Evolutionary conservation across 2,329 filamentous ascomycete genomes (phyloP), one percentile per base, ranked within the genome.

Genomic region (Fusarium denticulatum): DNA sequence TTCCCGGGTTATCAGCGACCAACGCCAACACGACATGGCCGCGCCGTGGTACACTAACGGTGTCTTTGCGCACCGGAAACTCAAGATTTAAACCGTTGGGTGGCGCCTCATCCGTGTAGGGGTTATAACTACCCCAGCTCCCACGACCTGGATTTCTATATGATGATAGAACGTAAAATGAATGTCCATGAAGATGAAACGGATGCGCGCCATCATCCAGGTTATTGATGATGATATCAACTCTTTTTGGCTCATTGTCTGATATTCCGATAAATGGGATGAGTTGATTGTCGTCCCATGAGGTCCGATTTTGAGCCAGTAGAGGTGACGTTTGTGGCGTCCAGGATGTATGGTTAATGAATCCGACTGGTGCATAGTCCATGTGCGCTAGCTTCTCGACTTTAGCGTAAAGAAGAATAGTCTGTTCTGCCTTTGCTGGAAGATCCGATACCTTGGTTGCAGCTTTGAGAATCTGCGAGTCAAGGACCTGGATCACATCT

Each of bases 321-420:
- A 67, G 40, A 6, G 65, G 40, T 7, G 55, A 63, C 4, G 7
- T 13, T 26, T 67, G 55, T 10, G 53, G 63, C 8, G 52, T n/a
- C 65, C 65, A 67, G 10, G 65, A 67, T 3, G 63, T 67, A 32
- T 67, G 65, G 3, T 67, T 67, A 3, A 67, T 34, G 9, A 67
- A 67, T 5, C 53, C 56, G 8, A 67, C 65, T 13, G 65, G 65
- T 8, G 59, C 40, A 16, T 67, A 67, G 16, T 67, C 30, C 22
- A 67, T n/a, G 15, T 67, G 65, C 7, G 65, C 46, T 4, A 67
- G 63, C 24, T 53, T 67, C 4, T 67, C 65, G 1, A 28, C 13
- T 2, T 67, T 67, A 0, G 24, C 28, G 20, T 67, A 67, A 1
- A 67, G n/a, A 9, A 67, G 15, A 3, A 67, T 46, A 13, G 63